Evolutionary conservation across 1,139 yeast genomes (phyloP).

Genomic region (Scheffersomyces quercinus): DNA sequence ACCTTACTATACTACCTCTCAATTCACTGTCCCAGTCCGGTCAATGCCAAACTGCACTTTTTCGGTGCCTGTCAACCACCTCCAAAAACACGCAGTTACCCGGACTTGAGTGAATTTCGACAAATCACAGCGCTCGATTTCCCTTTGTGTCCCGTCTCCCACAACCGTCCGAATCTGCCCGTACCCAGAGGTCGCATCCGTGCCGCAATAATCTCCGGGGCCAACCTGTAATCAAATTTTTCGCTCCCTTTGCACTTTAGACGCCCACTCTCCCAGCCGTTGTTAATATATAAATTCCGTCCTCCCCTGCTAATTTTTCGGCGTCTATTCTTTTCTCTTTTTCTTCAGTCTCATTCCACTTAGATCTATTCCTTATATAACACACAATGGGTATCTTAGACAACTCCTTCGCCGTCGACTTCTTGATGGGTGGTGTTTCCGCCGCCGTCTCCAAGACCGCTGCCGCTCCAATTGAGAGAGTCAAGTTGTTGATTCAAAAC

Average conservation of each 20-base stretch:
- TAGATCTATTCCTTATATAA: neutral
- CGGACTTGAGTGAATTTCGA: neutral
- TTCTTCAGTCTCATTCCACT: neutral
- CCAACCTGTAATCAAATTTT: neutral
- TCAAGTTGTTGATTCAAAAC: constrained; percentile 53
- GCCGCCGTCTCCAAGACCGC: constrained; percentile 59
- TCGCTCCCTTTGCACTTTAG: neutral
- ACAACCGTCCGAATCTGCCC: neutral
- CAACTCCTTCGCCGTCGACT: constrained; percentile 28
- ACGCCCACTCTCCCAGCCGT: neutral
- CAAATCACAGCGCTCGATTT: constrained; percentile 1
- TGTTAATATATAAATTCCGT: neutral
- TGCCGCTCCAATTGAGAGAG: constrained; percentile 59
- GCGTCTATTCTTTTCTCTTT: neutral
- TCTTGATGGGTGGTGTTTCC: constrained; percentile 58
- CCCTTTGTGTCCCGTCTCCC: neutral
- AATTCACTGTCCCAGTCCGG: neutral
- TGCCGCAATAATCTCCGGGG: neutral
- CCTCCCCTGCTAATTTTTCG: neutral
- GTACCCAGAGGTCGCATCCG: neutral
- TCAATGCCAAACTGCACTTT: neutral
- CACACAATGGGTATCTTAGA: constrained; percentile 12
- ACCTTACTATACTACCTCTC: neutral
- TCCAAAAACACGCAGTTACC: neutral
- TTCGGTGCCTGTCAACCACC: neutral